Base-by-base conservation (phyloP, 2,329 filamentous ascomycete genomes). In the Cladosporium sphaerospermum region DNA sequence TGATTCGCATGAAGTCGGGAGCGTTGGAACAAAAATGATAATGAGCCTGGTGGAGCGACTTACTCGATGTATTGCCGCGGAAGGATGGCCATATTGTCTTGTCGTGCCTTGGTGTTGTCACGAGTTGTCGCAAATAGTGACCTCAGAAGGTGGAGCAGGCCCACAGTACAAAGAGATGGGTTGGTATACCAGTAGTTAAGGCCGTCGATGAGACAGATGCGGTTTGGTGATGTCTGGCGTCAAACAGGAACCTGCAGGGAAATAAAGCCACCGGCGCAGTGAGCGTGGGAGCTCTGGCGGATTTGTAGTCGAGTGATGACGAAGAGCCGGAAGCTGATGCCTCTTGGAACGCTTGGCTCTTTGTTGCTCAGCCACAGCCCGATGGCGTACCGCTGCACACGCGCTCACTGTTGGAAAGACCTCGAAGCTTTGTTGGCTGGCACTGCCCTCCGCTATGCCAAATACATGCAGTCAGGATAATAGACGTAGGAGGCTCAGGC, bases 361-460 rank as follows among this genome's bases (percentile, higher is more conserved):
- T 50, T 19, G 40, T 42, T 19, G 47, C 47, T 50, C 47, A 50
- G 47, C 47, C 47, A 50, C 47, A 43, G 11, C 45, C 47, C 32
- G 34, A 28, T 28, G 23, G 23, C 23, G 23, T 28, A 28, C 23
- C 23, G 23, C 23, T 28, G 23, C 23, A 28, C 23, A 28, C 23
- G 23, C 23, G 23, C 23, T 28, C 23, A 28, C 23, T 1, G 23
- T 28, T 28, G 23, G 23, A 28, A 28, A 28, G 23, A 28, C 23
- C 7, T 28, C 23, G 23, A 28, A 28, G 23, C 23, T 28, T 28
- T 28, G 23, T 28, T 28, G 23, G 23, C 23, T 28, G 23, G 23
- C 23, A 39, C 32, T 31, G 34, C 33, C 45, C n/a, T 19, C 19
- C 39, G 39, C 39, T 14, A 41, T 18, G 39, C 39, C 23, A 28